Evolutionary conservation across 257 asterid genomes (phyloP), one percentile per base, ranked within the genome.

Genomic region (Scutellaria galericulata): DNA sequence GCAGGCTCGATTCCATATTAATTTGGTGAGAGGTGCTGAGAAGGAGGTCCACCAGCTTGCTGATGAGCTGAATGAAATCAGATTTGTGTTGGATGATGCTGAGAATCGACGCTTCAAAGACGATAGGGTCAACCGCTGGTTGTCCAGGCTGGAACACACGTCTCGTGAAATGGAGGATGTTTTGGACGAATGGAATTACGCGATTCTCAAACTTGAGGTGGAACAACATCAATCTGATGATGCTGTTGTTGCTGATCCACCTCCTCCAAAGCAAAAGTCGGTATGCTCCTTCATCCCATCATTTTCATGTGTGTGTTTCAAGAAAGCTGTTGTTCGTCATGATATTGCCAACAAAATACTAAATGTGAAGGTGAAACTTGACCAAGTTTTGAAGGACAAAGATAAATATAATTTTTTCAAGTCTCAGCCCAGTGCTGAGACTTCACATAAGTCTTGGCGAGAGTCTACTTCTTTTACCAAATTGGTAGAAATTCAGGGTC

Each of bases 1-100:
- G n/a, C 45, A 39, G 57, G 47, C 37, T 3, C 7, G 56, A n/a
- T 74, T 61, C 48, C 74, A 80, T 24, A 41, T 70, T 7, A 62
- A 59, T 61, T 39, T 72, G 79, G 74, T 60, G 66, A 14, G 55
- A 52, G 60, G 76, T 18, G 74, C 44, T 6, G 6, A 72, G 24
- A 7, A 57, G 40, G 64, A 47, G 63, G 3, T 75, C 14, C 47
- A 0, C 1, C 9, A 9, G 4, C 53, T 68, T 10, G 20, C 41
- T 5, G 4, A 15, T 5, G 46, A 37, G 40, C 62, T 67, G 2
- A 5, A 0, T 4, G 37, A 5, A 0, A 39, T 53, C 64, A 39
- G 48, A 14, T 5, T 37, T n/a, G 66, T 60, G 47, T 37, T 60
- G 47, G 31, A 60, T 60, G 66, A 60, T 39, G 66, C 66, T 60